phyloP scores from a whole-genome alignment of 805 yeast species.

The Barnettozyma vustinii region DNA sequence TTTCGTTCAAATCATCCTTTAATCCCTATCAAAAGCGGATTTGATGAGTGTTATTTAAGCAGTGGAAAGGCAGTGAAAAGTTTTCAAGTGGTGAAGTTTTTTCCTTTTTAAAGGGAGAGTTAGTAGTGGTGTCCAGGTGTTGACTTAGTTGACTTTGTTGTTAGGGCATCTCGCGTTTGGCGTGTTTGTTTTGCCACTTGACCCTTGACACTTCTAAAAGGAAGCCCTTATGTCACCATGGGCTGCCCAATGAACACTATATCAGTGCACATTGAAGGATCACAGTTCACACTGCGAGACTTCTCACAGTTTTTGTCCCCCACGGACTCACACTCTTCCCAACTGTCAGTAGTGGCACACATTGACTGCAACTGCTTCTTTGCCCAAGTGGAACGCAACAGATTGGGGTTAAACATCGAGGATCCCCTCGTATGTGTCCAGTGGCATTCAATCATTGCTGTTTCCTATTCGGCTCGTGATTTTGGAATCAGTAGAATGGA shows the following conservation, averaged over 20 bases:
- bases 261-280: conserved; percentile 2
- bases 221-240: background rate
- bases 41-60: background rate
- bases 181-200: background rate
- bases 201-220: no score
- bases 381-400: conserved; percentile 86
- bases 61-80: background rate
- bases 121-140: conserved; percentile 14
- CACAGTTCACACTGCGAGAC: conserved; percentile 45
- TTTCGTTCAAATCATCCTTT: conserved; percentile 12
- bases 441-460: conserved; percentile 88
- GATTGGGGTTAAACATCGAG: conserved; percentile 56
- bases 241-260: background rate
- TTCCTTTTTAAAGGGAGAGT: background rate
- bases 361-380: conserved; percentile 93
- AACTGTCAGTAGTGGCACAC: conserved; percentile 75
- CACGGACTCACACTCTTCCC: conserved; percentile 49
- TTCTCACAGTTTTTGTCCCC: conserved; percentile 43
- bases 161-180: conserved; percentile 2
- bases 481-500: conserved; percentile 82
- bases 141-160: background rate
- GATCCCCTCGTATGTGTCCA: conserved; percentile 94
- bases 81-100: background rate
- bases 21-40: conserved; percentile 13
- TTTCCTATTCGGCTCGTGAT: conserved; percentile 82